Conservation (phyloP, 805 yeast genomes). For the Debaryomyces castellii region DNA sequence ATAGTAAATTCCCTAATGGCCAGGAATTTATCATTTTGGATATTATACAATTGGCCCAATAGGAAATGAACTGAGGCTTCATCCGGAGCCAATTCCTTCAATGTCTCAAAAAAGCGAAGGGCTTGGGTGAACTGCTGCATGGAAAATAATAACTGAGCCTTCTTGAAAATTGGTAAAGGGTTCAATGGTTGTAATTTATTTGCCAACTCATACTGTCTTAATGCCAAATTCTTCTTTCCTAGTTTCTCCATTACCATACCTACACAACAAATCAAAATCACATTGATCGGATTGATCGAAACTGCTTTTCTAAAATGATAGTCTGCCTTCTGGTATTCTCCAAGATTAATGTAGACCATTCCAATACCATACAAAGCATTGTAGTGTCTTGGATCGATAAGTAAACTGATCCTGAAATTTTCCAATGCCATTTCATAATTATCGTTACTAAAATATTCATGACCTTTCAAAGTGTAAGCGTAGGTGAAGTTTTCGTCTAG, state of each 20-base stretch:
- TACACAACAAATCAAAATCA: constrained; percentile 85
- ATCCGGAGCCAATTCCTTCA: constrained; percentile 82
- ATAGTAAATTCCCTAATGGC: constrained; percentile 86
- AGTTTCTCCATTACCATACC: constrained; percentile 89
- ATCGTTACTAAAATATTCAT: constrained; percentile 84
- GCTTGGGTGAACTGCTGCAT: constrained; percentile 74
- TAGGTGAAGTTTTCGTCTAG: constrained; percentile 72
- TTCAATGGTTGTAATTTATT: constrained; percentile 80
- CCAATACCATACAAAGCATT: constrained; percentile 96
- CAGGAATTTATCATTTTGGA: constrained; percentile 66
- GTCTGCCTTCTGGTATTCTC: constrained; percentile 81
- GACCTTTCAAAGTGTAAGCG: constrained; percentile 92
- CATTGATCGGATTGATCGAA: constrained; percentile 85
- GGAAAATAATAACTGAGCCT: constrained; percentile 76
- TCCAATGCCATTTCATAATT: constrained; percentile 87
- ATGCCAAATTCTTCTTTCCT: constrained; percentile 66
- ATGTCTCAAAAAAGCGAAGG: constrained; percentile 66
- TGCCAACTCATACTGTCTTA: constrained; percentile 81
- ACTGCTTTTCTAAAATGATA: constrained; percentile 85
- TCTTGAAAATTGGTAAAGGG: constrained; percentile 83
- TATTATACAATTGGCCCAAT: constrained; percentile 81
- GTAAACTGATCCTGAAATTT: constrained; percentile 75
- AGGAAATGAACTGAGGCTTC: constrained; percentile 92
- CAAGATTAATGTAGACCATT: constrained; percentile 85
- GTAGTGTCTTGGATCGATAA: constrained; percentile 79